phyloP scores from a whole-genome alignment of 2,329 filamentous ascomycete genomes.

The Colletotrichum shisoi region DNA sequence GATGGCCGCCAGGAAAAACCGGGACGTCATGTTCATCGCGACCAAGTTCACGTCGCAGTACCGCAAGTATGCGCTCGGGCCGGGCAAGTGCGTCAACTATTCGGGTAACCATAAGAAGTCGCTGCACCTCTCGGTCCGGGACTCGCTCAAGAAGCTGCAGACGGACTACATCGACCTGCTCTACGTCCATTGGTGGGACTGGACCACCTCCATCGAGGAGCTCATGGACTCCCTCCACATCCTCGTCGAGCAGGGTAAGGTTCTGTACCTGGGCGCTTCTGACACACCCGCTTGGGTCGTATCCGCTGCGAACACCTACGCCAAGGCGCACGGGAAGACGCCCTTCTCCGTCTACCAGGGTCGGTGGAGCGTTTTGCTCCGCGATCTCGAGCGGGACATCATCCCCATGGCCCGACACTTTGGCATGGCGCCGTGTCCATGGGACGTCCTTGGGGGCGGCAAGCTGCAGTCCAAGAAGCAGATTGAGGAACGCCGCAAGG shows the following conservation, averaged over 20 bases:
- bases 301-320: conserved; percentile 51
- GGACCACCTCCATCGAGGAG: conserved; percentile 53
- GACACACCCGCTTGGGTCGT: conserved; percentile 55
- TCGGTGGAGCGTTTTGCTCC: conserved; percentile 48
- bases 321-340: conserved; percentile 47
- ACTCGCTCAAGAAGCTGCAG: conserved; percentile 56
- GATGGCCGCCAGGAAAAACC: conserved; percentile 58
- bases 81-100: conserved; percentile 52
- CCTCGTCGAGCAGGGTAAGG: conserved; percentile 53
- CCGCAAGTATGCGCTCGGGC: conserved; percentile 48
- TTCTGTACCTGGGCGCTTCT: conserved; percentile 53
- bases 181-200: conserved; percentile 58
- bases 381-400: conserved; percentile 54
- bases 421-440: conserved; percentile 64
- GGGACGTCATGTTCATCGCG: conserved; percentile 63
- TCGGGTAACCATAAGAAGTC: conserved; percentile 54
- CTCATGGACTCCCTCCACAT: conserved; percentile 54
- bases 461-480: conserved; percentile 55
- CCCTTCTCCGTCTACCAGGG: conserved; percentile 54
- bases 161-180: conserved; percentile 57
- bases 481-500: conserved; percentile 45
- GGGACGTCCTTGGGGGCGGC: conserved; percentile 66
- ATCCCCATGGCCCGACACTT: conserved; percentile 53
- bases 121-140: conserved; percentile 53
- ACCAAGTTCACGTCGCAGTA: conserved; percentile 66